phyloP scores from a whole-genome alignment of 257 asterid genomes.

The Osmanthus fragrans region DNA sequence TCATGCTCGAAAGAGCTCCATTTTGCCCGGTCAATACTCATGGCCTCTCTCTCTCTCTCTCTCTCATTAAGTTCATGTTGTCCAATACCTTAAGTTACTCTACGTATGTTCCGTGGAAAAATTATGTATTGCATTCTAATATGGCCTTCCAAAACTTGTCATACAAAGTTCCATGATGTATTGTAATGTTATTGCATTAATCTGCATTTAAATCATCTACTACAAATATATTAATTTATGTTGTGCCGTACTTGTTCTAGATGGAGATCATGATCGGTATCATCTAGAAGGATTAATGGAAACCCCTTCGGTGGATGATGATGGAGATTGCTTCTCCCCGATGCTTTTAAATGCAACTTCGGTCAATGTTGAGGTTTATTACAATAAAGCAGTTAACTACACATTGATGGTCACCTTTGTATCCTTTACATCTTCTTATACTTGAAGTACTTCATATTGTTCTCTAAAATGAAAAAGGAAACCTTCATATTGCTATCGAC shows the following conservation, averaged over 20 bases:
- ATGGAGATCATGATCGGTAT: constrained; percentile 78
- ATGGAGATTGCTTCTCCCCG: constrained; percentile 93
- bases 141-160: not conserved
- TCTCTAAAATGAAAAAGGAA: constrained; percentile 1
- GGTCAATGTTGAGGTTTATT: constrained; percentile 81
- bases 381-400: constrained; percentile 93
- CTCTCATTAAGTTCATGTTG: not conserved
- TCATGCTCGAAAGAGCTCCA: not conserved
- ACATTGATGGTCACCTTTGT: constrained; percentile 99
- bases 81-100: not conserved
- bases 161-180: not conserved
- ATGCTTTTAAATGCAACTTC: constrained; percentile 91
- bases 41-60: too few species aligned
- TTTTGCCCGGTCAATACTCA: not conserved
- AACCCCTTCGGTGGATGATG: constrained; percentile 96
- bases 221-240: constrained; percentile 11
- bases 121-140: not conserved
- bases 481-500: constrained; percentile 16
- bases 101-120: not conserved
- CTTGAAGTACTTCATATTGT: constrained; percentile 5
- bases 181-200: not conserved
- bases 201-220: not conserved
- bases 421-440: constrained; percentile 56
- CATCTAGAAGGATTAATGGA: constrained; percentile 93
- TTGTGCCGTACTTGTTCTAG: constrained; percentile 37